Base-by-base conservation (phyloP, 108 stramenopile species). In the Hondaea fermentalgiana region DNA sequence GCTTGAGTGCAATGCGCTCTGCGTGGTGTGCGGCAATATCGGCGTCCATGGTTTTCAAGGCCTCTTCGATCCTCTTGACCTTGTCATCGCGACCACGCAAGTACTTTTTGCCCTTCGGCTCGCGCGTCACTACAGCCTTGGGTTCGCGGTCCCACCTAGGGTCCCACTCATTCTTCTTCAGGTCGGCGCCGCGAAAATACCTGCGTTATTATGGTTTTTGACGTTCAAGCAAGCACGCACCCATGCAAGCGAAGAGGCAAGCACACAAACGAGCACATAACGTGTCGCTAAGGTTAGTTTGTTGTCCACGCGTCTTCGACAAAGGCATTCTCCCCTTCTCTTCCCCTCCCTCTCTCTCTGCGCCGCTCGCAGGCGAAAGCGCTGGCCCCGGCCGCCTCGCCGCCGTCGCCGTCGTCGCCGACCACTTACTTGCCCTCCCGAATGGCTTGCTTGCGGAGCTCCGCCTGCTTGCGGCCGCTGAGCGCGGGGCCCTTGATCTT, bases 401-500 rank as follows among this genome's bases (percentile, higher is more conserved):
- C 49, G 51, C 16, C 51, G n/a, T 53, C 42, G 42, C 10, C 64
- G 42, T 35, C 64, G 42, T 35, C 45, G 28, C 17, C 51, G 76
- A 23, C 64, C 76, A 83, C 76, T 83, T 83, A 83, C 76, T 83
- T 83, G 76, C 51, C 51, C 76, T 83, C 76, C 76, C 6, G 43
- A 45, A 83, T 53, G 51, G 76, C 76, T 12, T 23, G 45, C 76
- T 83, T 83, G 49, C 76, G 45, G 23, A 83, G 49, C 49, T 19
- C 76, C 25, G 49, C 45, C 45, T 21, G 25, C 45, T 53, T 83
- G 5, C 76, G 76, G 76, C 76, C 76, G 76, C 51, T 53, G 51
- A 83, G 76, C 45, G 12, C 43, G 19, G 76, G 76, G 51, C 49
- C 45, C 76, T 83, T 69, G 64, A 69, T 28, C 64, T 69, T 69